A percentile compares a stretch with the other conserved stretches of the same genome.
Conservation (phyloP, 306 rosid species). For the Albizia julibrissin region DNA sequence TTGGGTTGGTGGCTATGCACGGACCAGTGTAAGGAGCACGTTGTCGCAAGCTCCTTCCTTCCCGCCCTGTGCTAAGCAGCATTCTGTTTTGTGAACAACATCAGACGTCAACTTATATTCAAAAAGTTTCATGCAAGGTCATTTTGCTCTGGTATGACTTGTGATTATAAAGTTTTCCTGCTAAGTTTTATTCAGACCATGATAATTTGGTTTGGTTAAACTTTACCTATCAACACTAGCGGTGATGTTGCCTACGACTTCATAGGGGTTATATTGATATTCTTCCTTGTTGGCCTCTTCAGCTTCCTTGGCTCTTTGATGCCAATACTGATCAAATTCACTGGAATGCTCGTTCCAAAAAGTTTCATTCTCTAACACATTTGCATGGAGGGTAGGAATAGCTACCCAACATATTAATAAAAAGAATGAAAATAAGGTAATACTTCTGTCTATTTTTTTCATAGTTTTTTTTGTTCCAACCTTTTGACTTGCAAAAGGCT, state of each 20-base stretch:
- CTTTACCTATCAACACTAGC: slow-evolving; percentile 47
- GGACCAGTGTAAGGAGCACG: neutral
- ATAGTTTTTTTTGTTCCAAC: neutral
- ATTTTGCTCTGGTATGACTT: neutral
- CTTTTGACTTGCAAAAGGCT: neutral
- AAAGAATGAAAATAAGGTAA: neutral
- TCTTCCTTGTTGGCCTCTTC: slow-evolving; percentile 20
- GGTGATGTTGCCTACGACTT: slow-evolving; percentile 43
- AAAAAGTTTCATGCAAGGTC: neutral
- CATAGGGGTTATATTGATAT: slow-evolving; percentile 44
- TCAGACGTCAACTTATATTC: neutral
- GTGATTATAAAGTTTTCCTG: neutral
- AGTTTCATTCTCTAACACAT: slow-evolving; percentile 2
- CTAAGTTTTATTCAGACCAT: neutral
- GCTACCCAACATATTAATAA: slow-evolving; percentile 34
- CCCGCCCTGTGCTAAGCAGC: neutral
- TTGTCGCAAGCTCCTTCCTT: slow-evolving; percentile 45
- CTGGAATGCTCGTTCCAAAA: neutral
- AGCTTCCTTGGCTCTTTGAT: slow-evolving; percentile 42
- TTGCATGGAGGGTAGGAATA: slow-evolving; percentile 36
- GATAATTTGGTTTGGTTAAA: neutral
- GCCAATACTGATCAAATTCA: slow-evolving; percentile 61
- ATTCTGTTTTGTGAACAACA: slow-evolving; percentile 35
- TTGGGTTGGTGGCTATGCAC: slow-evolving; percentile 71
- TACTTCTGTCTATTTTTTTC: neutral